Evolutionary conservation across 768 basidiomycete genomes (phyloP), one percentile per base, ranked within the genome.

Genomic region (Leucocoprinus birnbaumii): DNA sequence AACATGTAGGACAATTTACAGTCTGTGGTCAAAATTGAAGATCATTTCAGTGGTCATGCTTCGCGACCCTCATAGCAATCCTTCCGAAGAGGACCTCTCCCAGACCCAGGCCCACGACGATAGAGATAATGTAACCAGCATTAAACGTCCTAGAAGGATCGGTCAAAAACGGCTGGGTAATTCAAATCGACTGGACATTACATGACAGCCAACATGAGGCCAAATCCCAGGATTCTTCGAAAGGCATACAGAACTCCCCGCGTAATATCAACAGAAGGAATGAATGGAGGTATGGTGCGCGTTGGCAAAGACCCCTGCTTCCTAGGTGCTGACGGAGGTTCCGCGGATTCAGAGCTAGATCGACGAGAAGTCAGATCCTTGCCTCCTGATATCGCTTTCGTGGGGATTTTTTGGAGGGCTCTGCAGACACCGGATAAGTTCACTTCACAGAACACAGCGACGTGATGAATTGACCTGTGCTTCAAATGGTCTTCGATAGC

Each of bases 191-290:
- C n/a, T n/a, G 21, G 47, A 51, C 67, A 85, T 69, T 68, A 91
- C 90, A 93, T 92, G 62, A 90, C 77, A 8, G 80, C 83, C 65
- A 93, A 68, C 93, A 96, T 95, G 54, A 95, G 78, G 3, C 75
- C 60, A 61, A 91, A 95, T 22, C 71, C 71, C 19, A 94, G 62
- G 19, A 83, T 67, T 40, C 83, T 75, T 56, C 92, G 89, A 18
- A 84, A 54, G 8, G 80, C 80, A 58, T 85, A 82, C 40, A 91
- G 61, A 2, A 79, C 63, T 1, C 91, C 91, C 35, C 93, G 82
- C 1, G 83, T 78, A 6, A 90, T 61, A 66, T 95, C 94, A 58
- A 87, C 83, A 16, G 75, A 69, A 22, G 74, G 67, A 24, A 82
- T 74, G 71, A 94, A 95, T 0, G 90, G 88, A 1, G 84, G 71